Evolutionary conservation across 2,329 filamentous ascomycete genomes (phyloP), one percentile per base, ranked within the genome.

Genomic region (Aspergillus sp.): DNA sequence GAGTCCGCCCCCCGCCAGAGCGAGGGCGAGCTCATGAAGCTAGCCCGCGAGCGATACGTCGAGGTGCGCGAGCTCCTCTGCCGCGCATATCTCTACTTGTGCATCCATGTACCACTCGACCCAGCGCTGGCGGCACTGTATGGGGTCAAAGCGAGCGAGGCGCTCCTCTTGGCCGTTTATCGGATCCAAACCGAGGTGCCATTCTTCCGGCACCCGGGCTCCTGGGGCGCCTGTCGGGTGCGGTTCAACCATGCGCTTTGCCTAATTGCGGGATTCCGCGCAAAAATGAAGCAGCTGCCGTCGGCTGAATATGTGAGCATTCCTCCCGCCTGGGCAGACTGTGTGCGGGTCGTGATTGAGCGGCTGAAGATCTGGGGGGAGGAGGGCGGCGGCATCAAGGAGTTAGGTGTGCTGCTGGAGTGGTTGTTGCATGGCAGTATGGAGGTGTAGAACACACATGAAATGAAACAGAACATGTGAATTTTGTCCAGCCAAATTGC

Each of bases 241-340:
- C 57, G 61, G n/a, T 63, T 63, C 22, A 63, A 63, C 42, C 61
- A 63, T 47, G 60, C 61, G 26, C 45, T 62, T 19, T 63, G 61
- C 41, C 49, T 63, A 14, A 56, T 63, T 48, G 61, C 61, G 19
- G 61, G 52, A 45, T 62, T 60, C 11, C 54, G 60, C 4, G 59
- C 58, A 14, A 63, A 63, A 47, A 17, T 56, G 9, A 50, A 49
- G 38, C 54, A 57, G 26, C 32, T 56, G 8, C 49, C 52, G 10
- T 55, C 60, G 16, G 56, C 57, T 17, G 57, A 60, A 45, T 59
- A 61, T 51, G 49, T 63, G 19, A 60, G 33, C 32, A 47, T 63
- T 20, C 61, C 61, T 9, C 45, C 56, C 3, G 54, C 49, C n/a
- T 63, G 61, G 61, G 59, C 55, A 8, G 53, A 55, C 14, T 59